Conservation (phyloP, 1,139 yeast genomes). For the Taiozyma onychis region DNA sequence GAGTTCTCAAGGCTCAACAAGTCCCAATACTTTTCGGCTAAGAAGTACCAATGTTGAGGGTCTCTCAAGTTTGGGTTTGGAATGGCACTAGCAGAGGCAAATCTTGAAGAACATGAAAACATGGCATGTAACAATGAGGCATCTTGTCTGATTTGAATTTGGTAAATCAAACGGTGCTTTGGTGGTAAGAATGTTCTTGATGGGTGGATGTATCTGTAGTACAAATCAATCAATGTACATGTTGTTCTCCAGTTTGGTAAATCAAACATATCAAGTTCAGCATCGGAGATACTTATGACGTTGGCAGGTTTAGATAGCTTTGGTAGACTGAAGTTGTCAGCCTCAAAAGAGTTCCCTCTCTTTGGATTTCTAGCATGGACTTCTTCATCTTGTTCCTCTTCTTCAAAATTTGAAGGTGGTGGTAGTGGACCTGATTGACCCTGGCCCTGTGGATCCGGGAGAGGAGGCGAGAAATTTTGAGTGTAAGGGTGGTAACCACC, state of each 20-base stretch:
- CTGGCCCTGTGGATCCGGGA: slow-evolving; percentile 9
- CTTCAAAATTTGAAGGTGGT: slow-evolving; percentile 9
- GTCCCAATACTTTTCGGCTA: slow-evolving; percentile 35
- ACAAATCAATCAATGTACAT: slow-evolving; percentile 37
- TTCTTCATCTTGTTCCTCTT: not conserved
- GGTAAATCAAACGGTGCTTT: slow-evolving; percentile 31
- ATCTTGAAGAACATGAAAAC: slow-evolving; percentile 38
- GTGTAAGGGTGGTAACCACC: not conserved
- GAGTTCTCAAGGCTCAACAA: slow-evolving; percentile 25
- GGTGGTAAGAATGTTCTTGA: slow-evolving; percentile 42
- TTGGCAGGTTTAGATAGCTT: slow-evolving; percentile 6
- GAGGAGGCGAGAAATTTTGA: slow-evolving; percentile 6
- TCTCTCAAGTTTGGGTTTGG: slow-evolving; percentile 25
- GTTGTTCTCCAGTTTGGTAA: slow-evolving; percentile 40
- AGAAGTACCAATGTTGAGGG: slow-evolving; percentile 37
- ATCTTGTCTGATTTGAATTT: slow-evolving; percentile 30
- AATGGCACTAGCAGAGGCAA: slow-evolving; percentile 24
- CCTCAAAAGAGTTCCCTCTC: slow-evolving; percentile 5
- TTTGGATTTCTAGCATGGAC: slow-evolving; percentile 3
- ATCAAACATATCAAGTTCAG: slow-evolving; percentile 29
- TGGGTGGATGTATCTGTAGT: slow-evolving; percentile 43
- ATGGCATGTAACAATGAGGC: slow-evolving; percentile 42
- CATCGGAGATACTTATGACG: slow-evolving; percentile 21
- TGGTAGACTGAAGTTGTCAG: slow-evolving; percentile 6
- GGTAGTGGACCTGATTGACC: slow-evolving; percentile 5